phyloP scores from a whole-genome alignment of 805 yeast species.

The Isabelozyma gotoi region DNA sequence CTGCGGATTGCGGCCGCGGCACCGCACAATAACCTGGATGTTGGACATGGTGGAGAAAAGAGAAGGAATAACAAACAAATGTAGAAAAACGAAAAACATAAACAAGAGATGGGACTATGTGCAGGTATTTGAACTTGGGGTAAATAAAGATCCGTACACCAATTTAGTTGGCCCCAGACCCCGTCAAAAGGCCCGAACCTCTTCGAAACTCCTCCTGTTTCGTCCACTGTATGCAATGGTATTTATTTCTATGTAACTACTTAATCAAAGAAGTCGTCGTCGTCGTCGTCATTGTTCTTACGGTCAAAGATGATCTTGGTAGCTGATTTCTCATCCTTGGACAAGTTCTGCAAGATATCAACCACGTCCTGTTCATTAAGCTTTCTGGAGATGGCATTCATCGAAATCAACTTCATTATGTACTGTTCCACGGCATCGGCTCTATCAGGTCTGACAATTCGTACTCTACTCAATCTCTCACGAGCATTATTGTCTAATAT shows the following conservation, averaged over 20 bases:
- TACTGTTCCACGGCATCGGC: conserved; percentile 86
- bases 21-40: conserved; percentile 55
- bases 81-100: conserved; percentile 2
- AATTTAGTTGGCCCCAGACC: neutral
- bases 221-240: no score
- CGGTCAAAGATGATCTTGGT: conserved; percentile 62
- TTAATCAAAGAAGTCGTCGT: conserved; percentile 34
- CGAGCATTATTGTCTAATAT: conserved; percentile 80
- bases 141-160: neutral
- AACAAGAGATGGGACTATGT: neutral
- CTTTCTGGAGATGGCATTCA: conserved; percentile 75
- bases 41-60: conserved; percentile 20
- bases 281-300: conserved; percentile 39
- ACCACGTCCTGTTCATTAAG: conserved; percentile 83
- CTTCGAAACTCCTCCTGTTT: no score
- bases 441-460: conserved; percentile 88
- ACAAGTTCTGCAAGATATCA: conserved; percentile 76
- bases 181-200: no score
- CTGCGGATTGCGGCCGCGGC: conserved; percentile 48
- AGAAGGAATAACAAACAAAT: conserved; percentile 8
- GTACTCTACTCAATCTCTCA: conserved; percentile 81
- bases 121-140: no score
- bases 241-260: neutral
- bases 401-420: conserved; percentile 64
- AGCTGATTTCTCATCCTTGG: conserved; percentile 66